phyloP scores from a whole-genome alignment of 2,329 filamentous ascomycete genomes.

The Cordyceps farinosa region DNA sequence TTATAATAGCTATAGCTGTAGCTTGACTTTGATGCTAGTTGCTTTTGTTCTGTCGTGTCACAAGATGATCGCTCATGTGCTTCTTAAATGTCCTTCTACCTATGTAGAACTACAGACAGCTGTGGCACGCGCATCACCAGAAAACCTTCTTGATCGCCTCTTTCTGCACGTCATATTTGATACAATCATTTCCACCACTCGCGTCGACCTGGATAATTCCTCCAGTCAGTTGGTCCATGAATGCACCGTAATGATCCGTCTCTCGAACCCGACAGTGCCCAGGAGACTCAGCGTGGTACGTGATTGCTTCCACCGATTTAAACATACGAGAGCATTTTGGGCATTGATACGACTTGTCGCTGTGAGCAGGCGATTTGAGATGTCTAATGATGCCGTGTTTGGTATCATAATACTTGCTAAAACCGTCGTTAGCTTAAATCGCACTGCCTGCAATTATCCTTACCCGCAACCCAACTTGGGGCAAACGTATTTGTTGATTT shows the following conservation, averaged over 20 bases:
- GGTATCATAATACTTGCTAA: slow-evolving; percentile 15
- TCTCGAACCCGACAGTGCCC: slow-evolving; percentile 7
- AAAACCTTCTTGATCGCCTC: not conserved
- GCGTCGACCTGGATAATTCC: slow-evolving; percentile 29
- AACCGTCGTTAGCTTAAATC: not conserved
- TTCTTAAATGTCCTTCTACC: too few species aligned
- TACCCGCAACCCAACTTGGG: slow-evolving; percentile 17
- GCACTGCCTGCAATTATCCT: not conserved
- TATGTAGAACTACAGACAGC: too few species aligned
- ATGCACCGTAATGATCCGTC: slow-evolving; percentile 23
- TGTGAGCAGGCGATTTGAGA: slow-evolving; percentile 3
- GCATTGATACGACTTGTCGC: slow-evolving; percentile 21
- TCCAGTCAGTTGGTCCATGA: slow-evolving; percentile 32
- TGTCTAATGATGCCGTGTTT: not conserved
- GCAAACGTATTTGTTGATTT: slow-evolving; percentile 9
- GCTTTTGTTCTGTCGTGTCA: too few species aligned
- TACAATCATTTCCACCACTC: not conserved
- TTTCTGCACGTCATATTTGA: not conserved
- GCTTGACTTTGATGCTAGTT: too few species aligned
- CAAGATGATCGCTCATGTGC: too few species aligned
- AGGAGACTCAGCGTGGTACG: slow-evolving; percentile 13
- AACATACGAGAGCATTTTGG: slow-evolving; percentile 22
- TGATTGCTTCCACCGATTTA: slow-evolving; percentile 13
- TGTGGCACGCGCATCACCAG: not conserved
- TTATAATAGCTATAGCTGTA: too few species aligned